These are phyloP conservation scores for Sarcodon aspratus DNA, from an alignment of 768 basidiomycete genomes.

Conservation along the genomic window DNA sequence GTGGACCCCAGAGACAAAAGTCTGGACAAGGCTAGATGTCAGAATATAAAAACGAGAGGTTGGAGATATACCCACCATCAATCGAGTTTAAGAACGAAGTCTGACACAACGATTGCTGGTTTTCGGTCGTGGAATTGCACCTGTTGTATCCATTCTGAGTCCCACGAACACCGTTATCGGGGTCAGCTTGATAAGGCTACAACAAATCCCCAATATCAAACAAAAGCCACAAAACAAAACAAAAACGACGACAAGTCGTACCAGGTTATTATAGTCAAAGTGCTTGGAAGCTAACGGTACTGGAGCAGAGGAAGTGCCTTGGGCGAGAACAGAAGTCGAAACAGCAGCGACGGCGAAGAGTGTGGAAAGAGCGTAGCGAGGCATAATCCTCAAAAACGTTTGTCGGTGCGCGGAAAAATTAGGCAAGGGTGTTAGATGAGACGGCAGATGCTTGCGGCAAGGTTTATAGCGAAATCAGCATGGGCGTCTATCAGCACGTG, in stretches of 20 bases:
- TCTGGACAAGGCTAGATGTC: conserved; percentile 28
- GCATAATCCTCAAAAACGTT: conserved; percentile 12
- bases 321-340: conserved; percentile 12
- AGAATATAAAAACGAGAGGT: conserved; percentile 7
- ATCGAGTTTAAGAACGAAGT: conserved; percentile 26
- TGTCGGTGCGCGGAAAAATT: no score
- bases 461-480: no score
- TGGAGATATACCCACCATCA: neutral
- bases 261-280: conserved; percentile 9
- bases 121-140: conserved; percentile 58
- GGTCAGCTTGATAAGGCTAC: conserved; percentile 42
- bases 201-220: no score
- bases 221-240: neutral
- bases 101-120: conserved; percentile 55
- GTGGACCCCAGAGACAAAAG: conserved; percentile 59
- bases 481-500: no score
- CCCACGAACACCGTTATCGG: conserved; percentile 34
- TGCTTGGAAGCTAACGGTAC: conserved; percentile 17
- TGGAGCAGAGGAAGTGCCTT: conserved; percentile 11
- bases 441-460: no score
- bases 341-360: conserved; percentile 18
- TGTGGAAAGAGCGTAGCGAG: conserved; percentile 23
- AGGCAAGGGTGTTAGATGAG: no score
- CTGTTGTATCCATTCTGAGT: conserved; percentile 53
- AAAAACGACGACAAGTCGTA: neutral